These are phyloP conservation scores for Coprinopsis marcescibilis DNA, from an alignment of 768 basidiomycete species.

Conservation along the genomic window DNA sequence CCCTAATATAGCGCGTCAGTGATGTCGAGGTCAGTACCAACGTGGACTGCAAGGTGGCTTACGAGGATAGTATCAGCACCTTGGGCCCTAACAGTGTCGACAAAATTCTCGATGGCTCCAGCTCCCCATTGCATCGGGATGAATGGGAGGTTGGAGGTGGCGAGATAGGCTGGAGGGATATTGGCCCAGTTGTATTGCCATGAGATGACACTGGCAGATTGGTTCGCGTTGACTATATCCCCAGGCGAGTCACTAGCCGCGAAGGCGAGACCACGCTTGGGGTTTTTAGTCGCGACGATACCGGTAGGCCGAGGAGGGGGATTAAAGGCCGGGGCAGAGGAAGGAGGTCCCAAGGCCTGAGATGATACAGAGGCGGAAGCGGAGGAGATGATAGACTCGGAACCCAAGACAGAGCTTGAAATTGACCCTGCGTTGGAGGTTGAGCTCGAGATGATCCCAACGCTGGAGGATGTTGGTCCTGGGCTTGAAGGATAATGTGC, in stretches of 20 bases:
- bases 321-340: constrained; percentile 5
- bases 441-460: neutral
- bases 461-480: too few relatives aligned
- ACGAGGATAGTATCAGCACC: constrained; percentile 48
- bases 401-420: neutral
- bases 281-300: constrained; percentile 27
- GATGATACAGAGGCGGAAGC: neutral
- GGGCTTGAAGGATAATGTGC: neutral
- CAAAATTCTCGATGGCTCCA: constrained; percentile 32
- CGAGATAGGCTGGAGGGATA: constrained; percentile 36
- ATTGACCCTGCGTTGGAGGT: neutral
- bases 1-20: constrained; percentile 19
- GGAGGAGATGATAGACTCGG: neutral
- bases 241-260: constrained; percentile 32
- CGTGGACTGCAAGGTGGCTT: constrained; percentile 29
- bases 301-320: constrained; percentile 14
- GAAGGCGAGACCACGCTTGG: constrained; percentile 43
- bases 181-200: constrained; percentile 56
- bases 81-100: constrained; percentile 33
- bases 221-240: constrained; percentile 41
- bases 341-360: neutral
- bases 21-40: constrained; percentile 7
- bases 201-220: constrained; percentile 34
- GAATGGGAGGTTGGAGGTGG: constrained; percentile 37
- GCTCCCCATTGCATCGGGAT: constrained; percentile 53